Conservation (phyloP, 306 rosid species). For the Parietaria judaica region DNA sequence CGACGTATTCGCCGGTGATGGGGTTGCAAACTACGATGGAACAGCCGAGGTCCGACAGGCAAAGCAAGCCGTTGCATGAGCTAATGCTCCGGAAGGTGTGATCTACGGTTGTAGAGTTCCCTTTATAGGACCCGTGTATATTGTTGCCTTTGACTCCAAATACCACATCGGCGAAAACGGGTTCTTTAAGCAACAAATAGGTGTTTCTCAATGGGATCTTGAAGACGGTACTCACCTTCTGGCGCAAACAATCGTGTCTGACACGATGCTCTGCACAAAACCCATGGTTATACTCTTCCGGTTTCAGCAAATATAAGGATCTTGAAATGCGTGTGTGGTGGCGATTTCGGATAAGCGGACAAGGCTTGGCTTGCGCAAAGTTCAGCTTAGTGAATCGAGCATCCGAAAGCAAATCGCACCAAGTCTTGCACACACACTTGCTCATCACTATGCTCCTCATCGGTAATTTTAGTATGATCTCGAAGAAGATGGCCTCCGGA, state of each 20-base stretch:
- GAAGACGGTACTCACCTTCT: background rate
- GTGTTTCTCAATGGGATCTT: conserved; percentile 24
- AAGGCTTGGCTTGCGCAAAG: background rate
- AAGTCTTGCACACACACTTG: conserved; percentile 22
- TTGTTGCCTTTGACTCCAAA: background rate
- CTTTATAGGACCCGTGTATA: too few relatives aligned
- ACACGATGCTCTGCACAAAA: too few relatives aligned
- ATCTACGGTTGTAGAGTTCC: too few relatives aligned
- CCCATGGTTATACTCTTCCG: background rate
- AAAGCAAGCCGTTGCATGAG: conserved; percentile 12
- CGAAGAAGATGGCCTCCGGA: background rate
- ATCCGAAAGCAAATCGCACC: conserved; percentile 18
- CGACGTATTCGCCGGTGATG: conserved; percentile 1
- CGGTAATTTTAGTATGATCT: conserved; percentile 16
- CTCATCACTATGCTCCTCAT: conserved; percentile 17
- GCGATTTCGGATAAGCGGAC: conserved; percentile 5
- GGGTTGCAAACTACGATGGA: background rate
- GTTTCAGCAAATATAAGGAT: conserved; percentile 18
- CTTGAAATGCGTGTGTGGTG: conserved; percentile 1
- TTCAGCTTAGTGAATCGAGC: conserved; percentile 19
- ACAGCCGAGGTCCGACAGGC: background rate
- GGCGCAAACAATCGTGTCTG: too few relatives aligned
- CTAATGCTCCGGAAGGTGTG: too few relatives aligned
- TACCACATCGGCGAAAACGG: background rate
- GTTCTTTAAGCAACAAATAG: background rate